Base-by-base conservation (phyloP, 139 green algal species). In the Ettlia oleoabundans region DNA sequence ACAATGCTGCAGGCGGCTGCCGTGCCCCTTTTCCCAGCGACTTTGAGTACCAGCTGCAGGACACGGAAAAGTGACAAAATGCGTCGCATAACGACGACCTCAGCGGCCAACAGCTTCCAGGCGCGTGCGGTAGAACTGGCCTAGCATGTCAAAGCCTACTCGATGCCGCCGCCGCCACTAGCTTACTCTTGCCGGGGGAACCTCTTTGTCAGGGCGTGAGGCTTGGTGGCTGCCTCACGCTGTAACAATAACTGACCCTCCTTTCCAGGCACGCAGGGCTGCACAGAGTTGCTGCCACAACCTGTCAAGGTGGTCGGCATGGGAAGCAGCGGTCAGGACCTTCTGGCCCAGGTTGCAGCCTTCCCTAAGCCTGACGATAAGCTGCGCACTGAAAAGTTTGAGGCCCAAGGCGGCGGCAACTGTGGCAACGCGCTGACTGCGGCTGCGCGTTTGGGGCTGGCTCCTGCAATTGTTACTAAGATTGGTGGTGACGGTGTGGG, bases 351-450 rank as follows among this genome's bases (percentile, higher is more conserved):
- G 7, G 92, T 99, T 22, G 91, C 89, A 0, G 67, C 84, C 0
- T 99, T 91, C 69, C 96, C 96, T 26, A 85, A 89, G 42, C 95
- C 96, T 24, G 95, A 99, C 80, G 88, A 97, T 15, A 99, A 99
- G 83, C 87, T 98, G 7, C 84, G 96, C 30, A 97, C 96, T 5
- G 92, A 98, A 61, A 83, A 61, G 52, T 82, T 98, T 22, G 92
- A 97, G 88, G 91, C 93, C 33, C 75, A 81, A 67, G 96, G 96
- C 30, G 96, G 96, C 42, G 96, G 96, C 84, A 99, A 99, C 81
- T 93, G 88, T 67, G 96, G 90, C 64, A 99, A 99, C 79, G 95
- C 95, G 7, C 84, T 98, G 28, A 99, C 97, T 9, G 96, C 94
- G 8, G 92, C 92, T 1, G 92, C 97, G 0, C 91, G 95, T 0